A percentile compares a stretch with the other conserved stretches of the same genome.
phyloP scores from a whole-genome alignment of 495 filamentous ascomycete species.

The Hypoxylon trugodes region DNA sequence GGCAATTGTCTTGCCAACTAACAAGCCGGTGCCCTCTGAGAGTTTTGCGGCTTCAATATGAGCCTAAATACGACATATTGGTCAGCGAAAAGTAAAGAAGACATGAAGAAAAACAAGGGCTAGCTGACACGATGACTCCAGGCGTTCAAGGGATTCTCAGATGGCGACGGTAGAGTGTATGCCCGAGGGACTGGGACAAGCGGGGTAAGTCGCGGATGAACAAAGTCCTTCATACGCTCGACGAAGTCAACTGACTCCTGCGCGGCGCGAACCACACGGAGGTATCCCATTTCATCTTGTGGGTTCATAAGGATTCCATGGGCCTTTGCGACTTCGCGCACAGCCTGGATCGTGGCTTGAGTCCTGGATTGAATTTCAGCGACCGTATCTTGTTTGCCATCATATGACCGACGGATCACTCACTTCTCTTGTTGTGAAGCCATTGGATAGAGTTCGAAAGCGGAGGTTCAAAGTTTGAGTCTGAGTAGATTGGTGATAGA shows the following conservation, averaged over 20 bases:
- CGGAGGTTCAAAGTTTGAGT: not conserved
- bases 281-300: slow-evolving; percentile 29
- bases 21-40: slow-evolving; percentile 10
- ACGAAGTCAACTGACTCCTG: slow-evolving; percentile 17
- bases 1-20: slow-evolving; percentile 44
- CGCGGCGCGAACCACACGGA: slow-evolving; percentile 8
- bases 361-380: not conserved
- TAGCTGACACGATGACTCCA: slow-evolving; percentile 45
- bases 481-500: not conserved
- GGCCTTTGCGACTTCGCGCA: slow-evolving; percentile 23
- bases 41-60: slow-evolving; percentile 6
- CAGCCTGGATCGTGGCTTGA: slow-evolving; percentile 5
- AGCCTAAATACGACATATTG: slow-evolving; percentile 4
- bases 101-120: slow-evolving; percentile 32
- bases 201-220: slow-evolving; percentile 14
- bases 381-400: not conserved
- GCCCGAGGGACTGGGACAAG: not conserved
- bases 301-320: slow-evolving; percentile 26
- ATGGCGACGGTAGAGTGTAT: slow-evolving; percentile 23
- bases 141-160: slow-evolving; percentile 51
- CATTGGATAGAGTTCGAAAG: not conserved
- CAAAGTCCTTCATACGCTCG: slow-evolving; percentile 16
- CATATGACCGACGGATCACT: not conserved
- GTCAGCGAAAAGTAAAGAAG: not conserved
- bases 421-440: slow-evolving; percentile 5